Conservation (phyloP, 2,329 filamentous ascomycete species). For the Alternaria solani region DNA sequence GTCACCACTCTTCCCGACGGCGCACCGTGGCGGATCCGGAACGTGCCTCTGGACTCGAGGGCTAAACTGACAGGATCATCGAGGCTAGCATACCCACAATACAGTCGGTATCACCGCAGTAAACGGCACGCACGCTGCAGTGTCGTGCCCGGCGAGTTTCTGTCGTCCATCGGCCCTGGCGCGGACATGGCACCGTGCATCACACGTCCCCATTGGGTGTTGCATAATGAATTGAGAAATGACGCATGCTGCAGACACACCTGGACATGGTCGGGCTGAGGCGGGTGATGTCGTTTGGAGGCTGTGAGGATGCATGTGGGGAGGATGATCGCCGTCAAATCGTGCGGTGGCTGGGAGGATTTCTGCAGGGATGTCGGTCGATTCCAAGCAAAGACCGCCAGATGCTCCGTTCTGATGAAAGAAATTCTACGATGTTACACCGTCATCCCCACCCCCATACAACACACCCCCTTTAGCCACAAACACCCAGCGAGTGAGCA, state of each 20-base stretch:
- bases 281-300: constrained; percentile 28
- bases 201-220: constrained; percentile 2
- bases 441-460: constrained; percentile 30
- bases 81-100: constrained; percentile 29
- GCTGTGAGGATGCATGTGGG: constrained; percentile 29
- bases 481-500: constrained; percentile 20
- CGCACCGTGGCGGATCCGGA: constrained; percentile 22
- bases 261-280: constrained; percentile 5
- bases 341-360: constrained; percentile 42
- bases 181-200: constrained; percentile 9
- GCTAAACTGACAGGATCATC: constrained; percentile 30
- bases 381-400: constrained; percentile 25
- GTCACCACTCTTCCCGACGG: constrained; percentile 24
- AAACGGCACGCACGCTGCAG: constrained; percentile 15
- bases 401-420: constrained; percentile 28
- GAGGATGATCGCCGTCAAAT: constrained; percentile 41
- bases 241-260: constrained; percentile 16
- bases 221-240: neutral
- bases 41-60: constrained; percentile 32
- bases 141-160: neutral
- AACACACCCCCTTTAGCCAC: constrained; percentile 39
- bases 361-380: constrained; percentile 27
- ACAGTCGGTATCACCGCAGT: constrained; percentile 41
- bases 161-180: constrained; percentile 11
- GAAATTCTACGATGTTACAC: constrained; percentile 50